Percentiles rank a stretch among this genome's conserved stretches.
Evolutionary conservation across 129 eudicot species (phyloP).

Genomic region (Escallonia herrerae): DNA sequence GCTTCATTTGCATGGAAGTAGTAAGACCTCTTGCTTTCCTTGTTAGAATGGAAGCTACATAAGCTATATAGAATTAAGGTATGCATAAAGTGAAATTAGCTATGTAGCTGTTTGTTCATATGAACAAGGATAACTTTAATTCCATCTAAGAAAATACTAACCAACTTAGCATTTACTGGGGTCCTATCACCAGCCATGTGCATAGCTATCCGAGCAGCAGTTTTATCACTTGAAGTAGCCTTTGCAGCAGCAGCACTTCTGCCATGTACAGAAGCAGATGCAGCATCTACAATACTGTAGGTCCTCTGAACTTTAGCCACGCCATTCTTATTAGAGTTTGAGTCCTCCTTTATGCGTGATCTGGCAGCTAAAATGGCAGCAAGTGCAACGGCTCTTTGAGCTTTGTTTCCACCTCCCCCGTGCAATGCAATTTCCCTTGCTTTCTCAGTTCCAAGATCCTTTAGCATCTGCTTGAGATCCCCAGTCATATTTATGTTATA

Average conservation of each 20-base stretch:
- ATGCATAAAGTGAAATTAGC: too few relatives aligned
- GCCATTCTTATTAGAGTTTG: slow-evolving; percentile 37
- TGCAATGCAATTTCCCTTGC: slow-evolving; percentile 77
- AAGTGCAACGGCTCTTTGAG: slow-evolving; percentile 92
- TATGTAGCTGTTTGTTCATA: too few relatives aligned
- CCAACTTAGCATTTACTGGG: slow-evolving; percentile 89
- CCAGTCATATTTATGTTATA: slow-evolving; percentile 78
- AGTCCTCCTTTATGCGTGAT: slow-evolving; percentile 77
- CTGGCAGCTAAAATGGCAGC: slow-evolving; percentile 78
- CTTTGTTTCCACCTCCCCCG: slow-evolving; percentile 96
- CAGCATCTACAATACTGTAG: slow-evolving; percentile 92
- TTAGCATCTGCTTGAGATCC: slow-evolving; percentile 88
- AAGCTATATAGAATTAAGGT: too few relatives aligned
- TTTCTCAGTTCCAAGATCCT: slow-evolving; percentile 93
- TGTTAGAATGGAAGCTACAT: too few relatives aligned
- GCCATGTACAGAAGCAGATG: slow-evolving; percentile 98
- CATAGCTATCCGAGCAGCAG: slow-evolving; percentile 95
- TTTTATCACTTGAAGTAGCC: slow-evolving; percentile 73
- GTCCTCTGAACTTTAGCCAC: slow-evolving; percentile 38
- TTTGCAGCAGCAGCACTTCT: slow-evolving; percentile 97
- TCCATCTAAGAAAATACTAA: slow-evolving; percentile 20
- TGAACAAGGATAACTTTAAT: too few relatives aligned
- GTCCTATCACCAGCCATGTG: slow-evolving; percentile 97
- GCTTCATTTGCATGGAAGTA: too few relatives aligned
- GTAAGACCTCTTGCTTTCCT: too few relatives aligned